A percentile compares a stretch with the other conserved stretches of the same genome.
Conservation (phyloP, 352 stramenopile genomes). For the Nannochloropsis limnetica region DNA sequence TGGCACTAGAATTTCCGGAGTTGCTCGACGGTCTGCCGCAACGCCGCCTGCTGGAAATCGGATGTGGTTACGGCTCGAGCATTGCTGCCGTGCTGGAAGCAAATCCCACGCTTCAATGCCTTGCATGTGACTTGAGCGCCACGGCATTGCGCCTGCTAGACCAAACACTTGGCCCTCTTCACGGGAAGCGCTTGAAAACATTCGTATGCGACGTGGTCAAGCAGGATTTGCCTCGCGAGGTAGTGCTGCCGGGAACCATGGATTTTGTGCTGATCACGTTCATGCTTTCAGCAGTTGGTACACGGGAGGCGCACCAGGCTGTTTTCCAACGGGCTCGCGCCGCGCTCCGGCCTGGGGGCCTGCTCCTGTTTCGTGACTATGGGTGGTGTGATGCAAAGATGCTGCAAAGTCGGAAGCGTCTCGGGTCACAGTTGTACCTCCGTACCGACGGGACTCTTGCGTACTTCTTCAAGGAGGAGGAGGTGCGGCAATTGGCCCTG, state of each 20-base stretch:
- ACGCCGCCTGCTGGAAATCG: neutral
- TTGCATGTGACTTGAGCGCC: slow-evolving; percentile 6
- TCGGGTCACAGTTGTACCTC: neutral
- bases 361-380: slow-evolving; percentile 28
- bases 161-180: neutral
- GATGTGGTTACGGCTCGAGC: slow-evolving; percentile 15
- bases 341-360: neutral
- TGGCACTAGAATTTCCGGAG: slow-evolving; percentile 15
- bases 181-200: neutral
- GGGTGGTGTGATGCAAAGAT: slow-evolving; percentile 17
- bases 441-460: neutral
- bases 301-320: neutral
- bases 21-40: neutral
- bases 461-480: slow-evolving; percentile 24
- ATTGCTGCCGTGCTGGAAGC: neutral
- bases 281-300: slow-evolving; percentile 16
- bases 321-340: neutral
- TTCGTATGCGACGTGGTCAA: slow-evolving; percentile 30
- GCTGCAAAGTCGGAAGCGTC: neutral
- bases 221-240: neutral
- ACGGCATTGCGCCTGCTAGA: neutral
- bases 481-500: neutral
- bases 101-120: neutral
- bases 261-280: slow-evolving; percentile 25
- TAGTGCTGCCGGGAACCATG: slow-evolving; percentile 2